Evolutionary conservation across 352 stramenopile species (phyloP), one percentile per base, ranked within the genome.

Genomic region (Phytopythium helicoides): DNA sequence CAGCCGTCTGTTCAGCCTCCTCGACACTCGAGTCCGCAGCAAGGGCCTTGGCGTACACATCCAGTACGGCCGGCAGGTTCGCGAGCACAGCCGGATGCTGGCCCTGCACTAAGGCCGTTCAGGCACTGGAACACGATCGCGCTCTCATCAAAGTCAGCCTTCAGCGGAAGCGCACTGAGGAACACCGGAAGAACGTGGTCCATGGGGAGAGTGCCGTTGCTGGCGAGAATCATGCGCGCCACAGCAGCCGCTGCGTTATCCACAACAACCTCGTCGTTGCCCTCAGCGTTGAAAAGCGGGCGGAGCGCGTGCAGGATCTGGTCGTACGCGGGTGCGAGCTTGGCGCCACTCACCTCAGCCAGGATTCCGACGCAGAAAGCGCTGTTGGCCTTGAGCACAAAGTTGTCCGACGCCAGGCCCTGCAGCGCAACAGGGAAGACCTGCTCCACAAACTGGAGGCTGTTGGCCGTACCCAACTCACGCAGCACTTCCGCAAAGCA

Each of bases 131-230:
- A 99, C 11, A 98, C 94, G 14, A 96, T 92, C 56, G 94, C 76
- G 62, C 96, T 98, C 75, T 99, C 97, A 52, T 95, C 94, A 67
- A 97, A 96, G 75, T 99, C 97, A 46, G 80, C 93, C 76, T 98
- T 98, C 46, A 99, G 75, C 21, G 97, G 97, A 41, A 99, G 68
- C 31, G 81, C 78, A 46, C 82, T 76, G 18, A 99, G 75, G 38
- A 99, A 77, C 48, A 97, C 92, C 10, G 95, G 95, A 44, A 99
- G 65, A 47, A 99, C 94, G 54, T 97, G 83, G 48, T 89, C 79
- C 44, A 98, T 69, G 22, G 95, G 96, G 39, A 98, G 73, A 39
- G 79, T 77, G 14, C 79, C 79, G 33, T 23, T 22, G 26, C 67
- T 65, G 31, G 83, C 72, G 55, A 96, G 90, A 58, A 98, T 98